A percentile compares a stretch with the other conserved stretches of the same genome.
These are phyloP conservation scores for Cercospora sojina DNA, from an alignment of 2,329 filamentous ascomycete species.

Conservation along the genomic window DNA sequence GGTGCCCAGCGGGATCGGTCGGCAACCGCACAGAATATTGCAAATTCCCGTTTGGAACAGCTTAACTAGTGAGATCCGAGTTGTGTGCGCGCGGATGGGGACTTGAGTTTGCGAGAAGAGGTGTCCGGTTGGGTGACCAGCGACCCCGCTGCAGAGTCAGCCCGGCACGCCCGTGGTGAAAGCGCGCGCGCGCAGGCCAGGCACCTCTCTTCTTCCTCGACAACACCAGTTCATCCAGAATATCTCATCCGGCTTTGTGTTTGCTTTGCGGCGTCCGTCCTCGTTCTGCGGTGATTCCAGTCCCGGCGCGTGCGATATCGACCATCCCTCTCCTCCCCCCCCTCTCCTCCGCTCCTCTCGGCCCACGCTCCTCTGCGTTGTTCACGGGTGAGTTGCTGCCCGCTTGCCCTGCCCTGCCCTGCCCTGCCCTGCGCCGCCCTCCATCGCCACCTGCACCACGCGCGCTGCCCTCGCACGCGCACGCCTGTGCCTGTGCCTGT, in stretches of 20 bases:
- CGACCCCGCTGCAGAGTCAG: background rate
- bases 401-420: background rate
- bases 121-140: background rate
- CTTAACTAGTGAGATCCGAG: constrained; percentile 1
- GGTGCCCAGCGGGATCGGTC: background rate
- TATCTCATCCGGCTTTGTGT: background rate
- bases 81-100: background rate
- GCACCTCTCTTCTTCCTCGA: background rate
- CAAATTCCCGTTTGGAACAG: background rate
- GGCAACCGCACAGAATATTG: constrained; percentile 2
- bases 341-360: background rate
- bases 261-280: constrained; percentile 6
- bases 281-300: constrained; percentile 4
- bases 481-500: background rate
- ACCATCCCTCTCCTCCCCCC: background rate
- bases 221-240: background rate
- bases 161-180: background rate
- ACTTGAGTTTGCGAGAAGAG: constrained; percentile 2
- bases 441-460: background rate
- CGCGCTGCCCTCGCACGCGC: background rate
- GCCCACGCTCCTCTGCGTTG: background rate
- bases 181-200: background rate
- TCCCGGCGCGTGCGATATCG: background rate
- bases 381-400: background rate
- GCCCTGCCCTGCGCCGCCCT: background rate